Conservation (phyloP, 2,329 filamentous ascomycete genomes). For the Septoria linicola region DNA sequence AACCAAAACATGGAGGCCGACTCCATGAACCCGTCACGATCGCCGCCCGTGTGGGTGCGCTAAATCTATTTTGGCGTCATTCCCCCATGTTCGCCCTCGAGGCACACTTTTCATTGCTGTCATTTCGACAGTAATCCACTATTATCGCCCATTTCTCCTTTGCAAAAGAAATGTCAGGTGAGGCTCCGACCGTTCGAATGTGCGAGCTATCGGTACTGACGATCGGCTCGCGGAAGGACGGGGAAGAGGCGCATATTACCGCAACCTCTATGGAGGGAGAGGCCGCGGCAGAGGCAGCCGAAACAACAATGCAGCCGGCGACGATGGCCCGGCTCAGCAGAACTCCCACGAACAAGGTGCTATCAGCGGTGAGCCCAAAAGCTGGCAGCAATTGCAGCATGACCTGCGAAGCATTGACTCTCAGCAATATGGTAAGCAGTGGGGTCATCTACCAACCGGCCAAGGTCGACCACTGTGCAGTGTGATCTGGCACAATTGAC, state of each 20-base stretch:
- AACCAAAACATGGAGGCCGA: too few species aligned
- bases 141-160: too few species aligned
- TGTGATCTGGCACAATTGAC: too few species aligned
- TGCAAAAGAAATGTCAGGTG: slow-evolving; percentile 28
- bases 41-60: neutral
- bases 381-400: slow-evolving; percentile 30
- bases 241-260: slow-evolving; percentile 33
- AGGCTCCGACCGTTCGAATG: neutral
- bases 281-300: slow-evolving; percentile 22
- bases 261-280: slow-evolving; percentile 30
- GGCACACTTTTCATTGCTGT: too few species aligned
- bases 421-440: slow-evolving; percentile 34
- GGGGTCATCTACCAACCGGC: neutral
- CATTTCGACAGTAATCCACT: too few species aligned
- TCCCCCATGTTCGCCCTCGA: too few species aligned
- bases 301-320: too few species aligned
- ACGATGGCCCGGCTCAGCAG: too few species aligned
- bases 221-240: slow-evolving; percentile 15
- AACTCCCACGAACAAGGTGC: neutral
- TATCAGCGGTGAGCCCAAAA: slow-evolving; percentile 12
- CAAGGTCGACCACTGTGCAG: too few species aligned
- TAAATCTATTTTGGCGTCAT: too few species aligned
- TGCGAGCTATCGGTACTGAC: too few species aligned
- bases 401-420: slow-evolving; percentile 33
- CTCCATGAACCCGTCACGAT: too few species aligned